A percentile compares a stretch with the other conserved stretches of the same genome.
Evolutionary conservation across 768 basidiomycete genomes (phyloP).

Genomic region (Pisolithus tinctorius): DNA sequence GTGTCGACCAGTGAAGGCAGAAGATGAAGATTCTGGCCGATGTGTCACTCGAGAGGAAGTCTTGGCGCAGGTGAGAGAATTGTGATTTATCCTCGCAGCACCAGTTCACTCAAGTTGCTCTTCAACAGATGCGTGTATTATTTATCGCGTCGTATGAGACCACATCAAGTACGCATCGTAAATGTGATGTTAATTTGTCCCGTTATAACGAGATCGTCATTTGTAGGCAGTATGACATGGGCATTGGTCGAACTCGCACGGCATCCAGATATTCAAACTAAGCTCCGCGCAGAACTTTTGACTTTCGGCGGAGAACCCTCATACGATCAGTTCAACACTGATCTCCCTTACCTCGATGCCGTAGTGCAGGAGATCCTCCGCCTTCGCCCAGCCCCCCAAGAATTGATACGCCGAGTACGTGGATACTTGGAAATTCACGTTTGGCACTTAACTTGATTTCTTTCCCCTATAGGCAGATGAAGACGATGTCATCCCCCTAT

Average conservation of each 20-base stretch:
- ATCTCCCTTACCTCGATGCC: constrained; percentile 49
- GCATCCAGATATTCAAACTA: constrained; percentile 38
- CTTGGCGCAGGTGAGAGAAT: constrained; percentile 11
- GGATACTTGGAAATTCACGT: too few relatives aligned
- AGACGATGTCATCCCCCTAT: constrained; percentile 56
- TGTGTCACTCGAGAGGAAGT: constrained; percentile 23
- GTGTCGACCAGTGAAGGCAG: constrained; percentile 29
- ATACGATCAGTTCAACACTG: constrained; percentile 45
- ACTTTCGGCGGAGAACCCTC: constrained; percentile 40
- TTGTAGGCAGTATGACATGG: constrained; percentile 31
- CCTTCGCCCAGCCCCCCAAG: constrained; percentile 32
- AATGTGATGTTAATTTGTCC: fast-evolving
- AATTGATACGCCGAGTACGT: constrained; percentile 13
- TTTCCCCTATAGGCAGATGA: constrained; percentile 30
- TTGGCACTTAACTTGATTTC: neutral
- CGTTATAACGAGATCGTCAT: neutral
- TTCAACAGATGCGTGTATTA: constrained; percentile 11
- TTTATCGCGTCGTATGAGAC: constrained; percentile 19
- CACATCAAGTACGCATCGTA: constrained; percentile 9
- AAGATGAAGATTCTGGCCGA: constrained; percentile 16
- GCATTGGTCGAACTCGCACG: constrained; percentile 47
- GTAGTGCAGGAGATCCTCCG: constrained; percentile 40
- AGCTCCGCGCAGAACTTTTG: constrained; percentile 43
- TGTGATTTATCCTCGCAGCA: too few relatives aligned
- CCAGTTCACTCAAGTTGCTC: neutral